Evolutionary conservation across 2,329 filamentous ascomycete genomes (phyloP).

Genomic region (Pezicula radicicola): DNA sequence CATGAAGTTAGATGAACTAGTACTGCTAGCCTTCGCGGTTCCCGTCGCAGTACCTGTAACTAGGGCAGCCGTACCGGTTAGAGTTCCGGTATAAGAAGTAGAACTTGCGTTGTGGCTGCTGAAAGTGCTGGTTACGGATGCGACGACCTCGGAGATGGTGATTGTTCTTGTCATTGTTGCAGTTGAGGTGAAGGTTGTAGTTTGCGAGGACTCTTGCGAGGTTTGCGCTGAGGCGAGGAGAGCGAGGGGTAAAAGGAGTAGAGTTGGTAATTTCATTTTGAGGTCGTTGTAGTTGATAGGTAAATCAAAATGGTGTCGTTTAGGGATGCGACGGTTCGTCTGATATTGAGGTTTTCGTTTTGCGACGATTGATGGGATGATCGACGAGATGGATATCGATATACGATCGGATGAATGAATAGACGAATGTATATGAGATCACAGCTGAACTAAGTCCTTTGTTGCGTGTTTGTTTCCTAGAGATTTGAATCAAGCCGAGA

Average conservation of each 20-base stretch:
- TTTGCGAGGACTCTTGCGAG: slow-evolving; percentile 27
- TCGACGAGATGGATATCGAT: neutral
- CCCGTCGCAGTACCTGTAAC: slow-evolving; percentile 29
- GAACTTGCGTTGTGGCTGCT: slow-evolving; percentile 28
- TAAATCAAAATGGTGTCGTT: too few relatives aligned
- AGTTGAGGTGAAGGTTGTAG: slow-evolving; percentile 45
- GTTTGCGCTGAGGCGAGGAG: slow-evolving; percentile 52
- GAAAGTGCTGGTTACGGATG: slow-evolving; percentile 34
- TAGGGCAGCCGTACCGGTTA: slow-evolving; percentile 24
- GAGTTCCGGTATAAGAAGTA: slow-evolving; percentile 26
- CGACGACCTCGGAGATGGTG: slow-evolving; percentile 43
- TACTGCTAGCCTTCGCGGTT: slow-evolving; percentile 27
- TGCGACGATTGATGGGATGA: too few relatives aligned
- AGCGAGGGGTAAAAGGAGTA: slow-evolving; percentile 45
- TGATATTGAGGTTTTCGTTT: too few relatives aligned
- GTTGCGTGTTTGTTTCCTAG: neutral
- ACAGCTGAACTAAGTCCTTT: neutral
- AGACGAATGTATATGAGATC: neutral
- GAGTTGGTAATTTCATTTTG: slow-evolving; percentile 40
- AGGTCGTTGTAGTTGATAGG: neutral
- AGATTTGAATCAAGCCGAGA: neutral
- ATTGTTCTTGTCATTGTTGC: slow-evolving; percentile 48
- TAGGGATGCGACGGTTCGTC: neutral
- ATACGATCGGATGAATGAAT: neutral
- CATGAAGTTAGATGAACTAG: slow-evolving; percentile 35